phyloP scores from a whole-genome alignment of 345 rosid species.

The Turnera subulata region DNA sequence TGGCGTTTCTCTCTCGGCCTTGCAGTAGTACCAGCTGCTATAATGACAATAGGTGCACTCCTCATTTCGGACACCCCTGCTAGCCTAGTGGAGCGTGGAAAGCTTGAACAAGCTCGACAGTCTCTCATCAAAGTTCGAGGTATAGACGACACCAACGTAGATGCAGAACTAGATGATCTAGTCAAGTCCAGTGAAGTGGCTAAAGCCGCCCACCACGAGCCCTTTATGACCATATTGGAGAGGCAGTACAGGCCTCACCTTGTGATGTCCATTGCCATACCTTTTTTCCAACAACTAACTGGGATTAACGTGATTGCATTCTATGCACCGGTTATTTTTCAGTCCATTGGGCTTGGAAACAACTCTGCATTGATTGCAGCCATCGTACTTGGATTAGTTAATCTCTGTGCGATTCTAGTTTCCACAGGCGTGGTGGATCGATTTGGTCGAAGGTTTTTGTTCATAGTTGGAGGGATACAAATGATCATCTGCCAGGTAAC shows the following conservation, averaged over 20 bases:
- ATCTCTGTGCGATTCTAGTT: conserved; percentile 52
- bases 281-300: conserved; percentile 72
- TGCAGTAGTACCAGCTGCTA: conserved; percentile 59
- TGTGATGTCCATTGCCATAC: conserved; percentile 62
- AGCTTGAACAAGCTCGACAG: conserved; percentile 43
- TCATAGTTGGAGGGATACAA: conserved; percentile 55
- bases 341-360: conserved; percentile 70
- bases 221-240: conserved; percentile 52
- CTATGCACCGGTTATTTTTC: conserved; percentile 74
- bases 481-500: conserved; percentile 70
- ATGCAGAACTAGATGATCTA: conserved; percentile 51
- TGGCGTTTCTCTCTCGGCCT: conserved; percentile 87
- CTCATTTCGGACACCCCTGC: conserved; percentile 67
- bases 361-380: conserved; percentile 62
- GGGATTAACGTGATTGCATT: conserved; percentile 78
- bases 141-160: conserved; percentile 34
- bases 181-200: conserved; percentile 44
- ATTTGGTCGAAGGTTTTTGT: conserved; percentile 65
- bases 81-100: conserved; percentile 70
- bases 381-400: conserved; percentile 63
- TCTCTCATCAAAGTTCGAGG: conserved; percentile 52
- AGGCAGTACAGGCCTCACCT: conserved; percentile 71
- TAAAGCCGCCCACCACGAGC: conserved; percentile 40
- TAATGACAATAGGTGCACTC: conserved; percentile 68
- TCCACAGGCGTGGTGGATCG: conserved; percentile 65